Conservation (phyloP, 176 grass and related monocot species). For the Melocanna baccifera region DNA sequence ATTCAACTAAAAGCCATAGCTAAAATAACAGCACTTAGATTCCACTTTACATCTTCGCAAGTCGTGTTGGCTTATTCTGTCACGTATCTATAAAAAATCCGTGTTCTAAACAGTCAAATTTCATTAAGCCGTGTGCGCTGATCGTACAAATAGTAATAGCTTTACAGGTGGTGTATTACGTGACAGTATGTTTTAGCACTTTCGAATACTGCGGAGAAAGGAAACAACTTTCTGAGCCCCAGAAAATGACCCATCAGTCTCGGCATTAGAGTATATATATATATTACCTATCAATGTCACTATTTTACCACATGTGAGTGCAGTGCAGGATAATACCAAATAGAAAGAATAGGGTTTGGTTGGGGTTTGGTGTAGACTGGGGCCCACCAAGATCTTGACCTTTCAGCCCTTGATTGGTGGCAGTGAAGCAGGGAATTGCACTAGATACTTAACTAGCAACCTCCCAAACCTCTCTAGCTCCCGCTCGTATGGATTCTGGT, state of each 20-base stretch:
- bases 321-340: slow-evolving; percentile 32
- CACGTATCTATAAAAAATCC: not conserved
- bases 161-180: not conserved
- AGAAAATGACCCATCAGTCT: not conserved
- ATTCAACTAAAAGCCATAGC: too few species aligned
- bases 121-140: not conserved
- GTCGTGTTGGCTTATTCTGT: not conserved
- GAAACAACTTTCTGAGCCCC: not conserved
- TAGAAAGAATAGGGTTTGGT: slow-evolving; percentile 39
- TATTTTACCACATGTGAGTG: slow-evolving; percentile 37
- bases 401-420: slow-evolving; percentile 31
- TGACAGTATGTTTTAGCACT: not conserved
- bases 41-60: too few species aligned
- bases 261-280: slow-evolving; percentile 9
- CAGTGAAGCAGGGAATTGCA: slow-evolving; percentile 13
- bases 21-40: too few species aligned
- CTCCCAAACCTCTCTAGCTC: not conserved
- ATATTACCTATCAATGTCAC: slow-evolving; percentile 1
- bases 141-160: not conserved
- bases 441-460: slow-evolving; percentile 12
- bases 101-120: not conserved
- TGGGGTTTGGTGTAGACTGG: slow-evolving; percentile 29
- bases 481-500: too few species aligned
- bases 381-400: slow-evolving; percentile 2
- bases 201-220: not conserved